Conservation (phyloP, 169 alveolate genomes). For the Plasmodium coatneyi region DNA sequence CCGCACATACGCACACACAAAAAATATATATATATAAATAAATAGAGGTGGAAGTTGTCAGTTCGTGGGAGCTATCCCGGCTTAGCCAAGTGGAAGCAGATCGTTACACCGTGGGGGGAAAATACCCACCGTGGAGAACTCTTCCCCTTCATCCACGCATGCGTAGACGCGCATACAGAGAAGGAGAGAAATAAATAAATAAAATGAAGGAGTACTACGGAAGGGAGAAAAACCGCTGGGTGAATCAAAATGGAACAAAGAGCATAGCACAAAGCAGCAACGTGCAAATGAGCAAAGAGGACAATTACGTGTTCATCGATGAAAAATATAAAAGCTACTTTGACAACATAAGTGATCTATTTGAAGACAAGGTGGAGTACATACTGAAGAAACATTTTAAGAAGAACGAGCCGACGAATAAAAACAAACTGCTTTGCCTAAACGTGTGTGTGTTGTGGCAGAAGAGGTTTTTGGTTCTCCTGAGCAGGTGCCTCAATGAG, state of each 20-base stretch:
- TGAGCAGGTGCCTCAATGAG: slow-evolving; percentile 31
- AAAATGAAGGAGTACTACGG: slow-evolving; percentile 1
- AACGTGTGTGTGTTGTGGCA: slow-evolving; percentile 52
- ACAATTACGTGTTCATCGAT: slow-evolving; percentile 62
- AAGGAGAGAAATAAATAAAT: not conserved
- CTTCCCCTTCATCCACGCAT: not conserved
- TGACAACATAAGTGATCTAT: slow-evolving; percentile 63
- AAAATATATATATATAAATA: no score
- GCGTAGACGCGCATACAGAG: not conserved
- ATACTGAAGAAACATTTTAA: slow-evolving; percentile 63
- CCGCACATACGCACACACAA: not conserved
- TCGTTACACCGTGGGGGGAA: not conserved
- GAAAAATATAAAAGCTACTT: slow-evolving; percentile 58
- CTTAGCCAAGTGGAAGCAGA: not conserved
- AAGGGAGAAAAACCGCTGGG: not conserved
- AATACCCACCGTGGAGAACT: not conserved
- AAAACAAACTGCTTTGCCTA: slow-evolving; percentile 51
- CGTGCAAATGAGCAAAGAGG: slow-evolving; percentile 8
- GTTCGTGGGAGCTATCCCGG: not conserved
- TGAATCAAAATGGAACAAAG: not conserved
- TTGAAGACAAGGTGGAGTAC: slow-evolving; percentile 59
- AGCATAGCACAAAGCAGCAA: not conserved
- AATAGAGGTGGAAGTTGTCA: not conserved
- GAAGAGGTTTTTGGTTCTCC: slow-evolving; percentile 16
- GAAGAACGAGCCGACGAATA: slow-evolving; percentile 61